These are phyloP conservation scores for Phaffia australis DNA, from an alignment of 768 basidiomycete genomes.

Conservation along the genomic window DNA sequence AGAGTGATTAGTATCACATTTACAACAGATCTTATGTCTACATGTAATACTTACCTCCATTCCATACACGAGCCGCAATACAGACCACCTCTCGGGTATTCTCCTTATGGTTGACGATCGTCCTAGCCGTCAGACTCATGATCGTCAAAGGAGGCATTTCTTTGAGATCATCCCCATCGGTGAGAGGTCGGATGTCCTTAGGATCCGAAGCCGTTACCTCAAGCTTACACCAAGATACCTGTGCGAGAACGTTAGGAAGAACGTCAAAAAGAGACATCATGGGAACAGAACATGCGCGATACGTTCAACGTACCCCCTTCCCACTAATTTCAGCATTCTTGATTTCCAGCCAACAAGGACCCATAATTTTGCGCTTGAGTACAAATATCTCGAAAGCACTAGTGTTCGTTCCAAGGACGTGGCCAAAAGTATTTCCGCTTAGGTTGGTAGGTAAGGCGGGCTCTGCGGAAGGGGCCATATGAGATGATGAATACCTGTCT, in stretches of 20 bases:
- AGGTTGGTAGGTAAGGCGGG: conserved; percentile 61
- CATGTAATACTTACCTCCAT: conserved; percentile 44
- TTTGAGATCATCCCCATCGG: conserved; percentile 66
- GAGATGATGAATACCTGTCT: background rate
- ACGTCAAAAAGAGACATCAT: background rate
- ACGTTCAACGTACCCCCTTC: conserved; percentile 54
- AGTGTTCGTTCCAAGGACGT: conserved; percentile 83
- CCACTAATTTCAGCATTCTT: conserved; percentile 62
- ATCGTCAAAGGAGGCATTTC: conserved; percentile 82
- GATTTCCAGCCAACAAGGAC: conserved; percentile 90
- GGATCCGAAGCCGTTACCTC: conserved; percentile 74
- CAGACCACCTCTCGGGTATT: conserved; percentile 93
- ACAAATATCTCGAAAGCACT: conserved; percentile 87
- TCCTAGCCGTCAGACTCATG: conserved; percentile 76
- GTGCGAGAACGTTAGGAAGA: background rate
- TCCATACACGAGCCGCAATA: conserved; percentile 72
- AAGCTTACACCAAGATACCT: conserved; percentile 96
- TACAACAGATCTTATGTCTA: background rate
- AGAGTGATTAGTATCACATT: background rate
- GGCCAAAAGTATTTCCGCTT: conserved; percentile 70
- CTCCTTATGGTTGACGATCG: conserved; percentile 83
- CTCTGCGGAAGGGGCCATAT: conserved; percentile 42
- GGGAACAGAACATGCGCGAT: background rate
- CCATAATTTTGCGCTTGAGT: conserved; percentile 95
- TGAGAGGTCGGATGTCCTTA: conserved; percentile 74